Percentiles rank a stretch among this genome's conserved stretches.
Evolutionary conservation across 1,284 basidiomycete genomes (phyloP).

Genomic region (Ganoderma lucidum): DNA sequence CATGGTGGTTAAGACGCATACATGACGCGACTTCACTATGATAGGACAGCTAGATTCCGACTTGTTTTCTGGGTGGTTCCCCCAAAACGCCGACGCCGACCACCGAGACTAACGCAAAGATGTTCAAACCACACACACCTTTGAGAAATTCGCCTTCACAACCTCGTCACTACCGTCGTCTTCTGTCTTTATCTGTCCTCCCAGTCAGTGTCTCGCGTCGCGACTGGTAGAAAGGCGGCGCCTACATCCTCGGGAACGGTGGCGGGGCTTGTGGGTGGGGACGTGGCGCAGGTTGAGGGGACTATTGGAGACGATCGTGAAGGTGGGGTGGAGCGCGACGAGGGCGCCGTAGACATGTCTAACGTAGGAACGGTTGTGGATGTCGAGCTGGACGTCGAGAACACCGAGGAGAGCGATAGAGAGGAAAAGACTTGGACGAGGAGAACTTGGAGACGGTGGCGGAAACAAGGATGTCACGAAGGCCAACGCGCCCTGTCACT

Average conservation of each 20-base stretch:
- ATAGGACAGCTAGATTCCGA: not conserved
- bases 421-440: not conserved
- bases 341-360: slow-evolving; percentile 24
- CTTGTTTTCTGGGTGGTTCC: too few relatives aligned
- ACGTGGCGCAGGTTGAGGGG: slow-evolving; percentile 31
- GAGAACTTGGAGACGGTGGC: too few relatives aligned
- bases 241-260: slow-evolving; percentile 22
- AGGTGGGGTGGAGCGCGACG: slow-evolving; percentile 21
- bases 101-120: not conserved
- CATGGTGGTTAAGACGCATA: too few relatives aligned
- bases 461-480: not conserved
- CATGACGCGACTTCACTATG: too few relatives aligned
- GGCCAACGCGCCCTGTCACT: not conserved
- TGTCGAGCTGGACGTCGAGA: not conserved
- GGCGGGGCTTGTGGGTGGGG: slow-evolving; percentile 29
- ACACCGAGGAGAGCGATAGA: not conserved
- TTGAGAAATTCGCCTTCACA: not conserved
- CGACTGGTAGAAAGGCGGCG: not conserved
- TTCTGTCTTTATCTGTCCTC: slow-evolving; percentile 8
- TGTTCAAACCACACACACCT: not conserved
- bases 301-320: slow-evolving; percentile 12
- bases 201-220: not conserved
- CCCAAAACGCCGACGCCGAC: not conserved
- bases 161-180: not conserved
- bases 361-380: too few relatives aligned